Evolutionary conservation across 2,329 filamentous ascomycete species (phyloP).

Genomic region (Periconia sp.): DNA sequence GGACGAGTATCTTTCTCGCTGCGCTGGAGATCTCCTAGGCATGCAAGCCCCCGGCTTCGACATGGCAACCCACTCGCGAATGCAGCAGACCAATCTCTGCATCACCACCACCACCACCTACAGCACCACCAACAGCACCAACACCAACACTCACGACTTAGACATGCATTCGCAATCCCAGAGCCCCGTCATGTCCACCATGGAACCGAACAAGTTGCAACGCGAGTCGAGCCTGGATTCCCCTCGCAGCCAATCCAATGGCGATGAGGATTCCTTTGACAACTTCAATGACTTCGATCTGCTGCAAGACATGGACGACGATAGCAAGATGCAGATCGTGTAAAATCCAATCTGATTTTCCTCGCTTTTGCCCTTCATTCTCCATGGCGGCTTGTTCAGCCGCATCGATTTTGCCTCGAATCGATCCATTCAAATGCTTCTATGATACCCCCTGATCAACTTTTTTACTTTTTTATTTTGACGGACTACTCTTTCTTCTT

Average conservation of each 20-base stretch:
- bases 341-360: neutral
- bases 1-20: conserved; percentile 41
- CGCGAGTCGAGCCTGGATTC: conserved; percentile 19
- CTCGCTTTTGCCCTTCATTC: neutral
- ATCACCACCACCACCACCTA: neutral
- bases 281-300: conserved; percentile 36
- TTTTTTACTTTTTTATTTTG: too few species aligned
- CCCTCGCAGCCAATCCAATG: conserved; percentile 10
- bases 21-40: conserved; percentile 37
- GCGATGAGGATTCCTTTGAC: too few species aligned
- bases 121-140: too few species aligned
- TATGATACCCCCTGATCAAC: conserved; percentile 7
- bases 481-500: too few species aligned
- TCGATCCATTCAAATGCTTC: neutral
- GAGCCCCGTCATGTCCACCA: conserved; percentile 8
- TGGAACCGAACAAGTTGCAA: conserved; percentile 1
- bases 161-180: conserved; percentile 1
- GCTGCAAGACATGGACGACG: conserved; percentile 33
- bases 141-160: too few species aligned
- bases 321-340: conserved; percentile 11
- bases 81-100: conserved; percentile 3
- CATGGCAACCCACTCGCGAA: neutral
- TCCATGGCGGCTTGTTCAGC: neutral
- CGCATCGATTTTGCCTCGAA: neutral
- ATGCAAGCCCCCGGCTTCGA: conserved; percentile 18